Conservation (phyloP, 495 filamentous ascomycete species). For the Trichoderma parareesei region DNA sequence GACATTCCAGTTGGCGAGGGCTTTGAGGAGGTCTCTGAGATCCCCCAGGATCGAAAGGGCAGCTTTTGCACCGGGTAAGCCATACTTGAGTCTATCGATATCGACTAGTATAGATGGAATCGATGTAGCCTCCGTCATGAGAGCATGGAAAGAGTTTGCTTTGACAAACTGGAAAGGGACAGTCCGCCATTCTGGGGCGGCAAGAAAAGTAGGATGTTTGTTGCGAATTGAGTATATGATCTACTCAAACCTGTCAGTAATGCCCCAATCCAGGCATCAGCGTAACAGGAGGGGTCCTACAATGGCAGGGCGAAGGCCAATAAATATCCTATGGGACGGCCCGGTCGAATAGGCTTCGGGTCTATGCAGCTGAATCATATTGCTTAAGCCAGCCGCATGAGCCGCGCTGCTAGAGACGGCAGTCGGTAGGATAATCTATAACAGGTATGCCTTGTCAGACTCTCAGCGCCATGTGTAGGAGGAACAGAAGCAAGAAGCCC, state of each 20-base stretch:
- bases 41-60: constrained; percentile 8
- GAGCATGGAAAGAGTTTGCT: constrained; percentile 25
- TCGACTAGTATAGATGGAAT: constrained; percentile 24
- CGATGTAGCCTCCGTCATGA: constrained; percentile 21
- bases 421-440: constrained; percentile 25
- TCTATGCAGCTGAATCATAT: constrained; percentile 22
- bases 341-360: constrained; percentile 21
- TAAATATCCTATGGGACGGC: constrained; percentile 27
- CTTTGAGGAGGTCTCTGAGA: constrained; percentile 13
- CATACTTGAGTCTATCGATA: constrained; percentile 10
- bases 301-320: constrained; percentile 27
- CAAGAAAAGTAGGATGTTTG: constrained; percentile 22
- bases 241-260: constrained; percentile 1
- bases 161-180: constrained; percentile 22
- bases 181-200: constrained; percentile 20
- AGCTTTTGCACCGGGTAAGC: background rate
- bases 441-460: background rate
- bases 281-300: constrained; percentile 14
- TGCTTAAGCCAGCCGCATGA: constrained; percentile 25
- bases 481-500: background rate
- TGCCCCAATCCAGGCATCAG: background rate
- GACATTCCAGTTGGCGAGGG: constrained; percentile 14
- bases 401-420: constrained; percentile 19
- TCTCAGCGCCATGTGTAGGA: background rate
- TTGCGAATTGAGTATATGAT: constrained; percentile 15